Conservation (phyloP, 2,329 filamentous ascomycete genomes). For the Colletotrichum sp. region DNA sequence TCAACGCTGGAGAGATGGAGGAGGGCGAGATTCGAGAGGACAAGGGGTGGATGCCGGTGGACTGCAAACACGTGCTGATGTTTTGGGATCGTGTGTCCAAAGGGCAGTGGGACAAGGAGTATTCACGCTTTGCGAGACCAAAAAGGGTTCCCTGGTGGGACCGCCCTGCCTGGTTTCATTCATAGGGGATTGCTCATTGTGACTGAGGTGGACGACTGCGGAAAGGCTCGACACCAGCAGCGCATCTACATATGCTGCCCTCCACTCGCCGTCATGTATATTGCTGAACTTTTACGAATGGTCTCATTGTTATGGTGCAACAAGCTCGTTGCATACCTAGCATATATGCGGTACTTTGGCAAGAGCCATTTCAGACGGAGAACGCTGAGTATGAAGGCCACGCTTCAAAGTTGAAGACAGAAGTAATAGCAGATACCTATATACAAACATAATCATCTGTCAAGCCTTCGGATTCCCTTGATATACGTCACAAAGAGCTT, state of each 20-base stretch:
- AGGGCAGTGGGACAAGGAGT: background rate
- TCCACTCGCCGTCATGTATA: background rate
- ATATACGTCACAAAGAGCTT: too few species aligned
- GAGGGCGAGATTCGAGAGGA: background rate
- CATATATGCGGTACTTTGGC: too few species aligned
- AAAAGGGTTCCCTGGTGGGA: background rate
- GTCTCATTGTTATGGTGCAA: background rate
- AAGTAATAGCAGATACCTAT: too few species aligned
- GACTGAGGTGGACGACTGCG: background rate
- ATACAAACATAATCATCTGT: too few species aligned
- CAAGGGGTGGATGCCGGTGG: background rate
- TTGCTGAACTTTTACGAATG: too few species aligned
- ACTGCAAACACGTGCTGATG: background rate
- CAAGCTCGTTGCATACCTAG: too few species aligned
- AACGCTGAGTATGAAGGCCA: too few species aligned
- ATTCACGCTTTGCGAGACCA: background rate
- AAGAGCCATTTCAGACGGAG: too few species aligned
- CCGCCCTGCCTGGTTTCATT: background rate
- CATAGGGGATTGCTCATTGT: background rate
- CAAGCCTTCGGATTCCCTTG: too few species aligned
- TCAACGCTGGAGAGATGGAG: fast-evolving
- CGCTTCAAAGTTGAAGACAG: too few species aligned
- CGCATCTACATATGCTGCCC: fast-evolving
- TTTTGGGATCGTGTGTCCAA: background rate
- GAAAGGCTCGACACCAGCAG: background rate